phyloP scores from a whole-genome alignment of 768 basidiomycete genomes.

The Megacollybia marginata region DNA sequence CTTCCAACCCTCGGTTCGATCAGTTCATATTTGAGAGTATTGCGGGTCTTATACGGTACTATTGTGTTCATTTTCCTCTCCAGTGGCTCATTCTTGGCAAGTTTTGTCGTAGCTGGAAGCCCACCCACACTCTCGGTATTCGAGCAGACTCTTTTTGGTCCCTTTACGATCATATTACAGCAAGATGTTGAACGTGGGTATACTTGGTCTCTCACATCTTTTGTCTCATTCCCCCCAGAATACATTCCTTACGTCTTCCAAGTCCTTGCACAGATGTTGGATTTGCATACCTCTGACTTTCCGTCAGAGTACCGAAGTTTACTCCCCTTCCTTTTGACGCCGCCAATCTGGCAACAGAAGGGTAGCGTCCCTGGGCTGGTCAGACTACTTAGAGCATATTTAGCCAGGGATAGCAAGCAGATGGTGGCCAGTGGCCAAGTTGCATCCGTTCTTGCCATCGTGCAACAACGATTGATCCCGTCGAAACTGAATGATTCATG shows the following conservation, averaged over 20 bases:
- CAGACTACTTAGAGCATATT: constrained; percentile 77
- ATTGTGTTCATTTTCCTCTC: neutral
- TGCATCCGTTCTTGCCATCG: constrained; percentile 73
- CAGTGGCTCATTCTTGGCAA: constrained; percentile 18
- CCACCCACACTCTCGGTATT: constrained; percentile 64
- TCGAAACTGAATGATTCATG: constrained; percentile 83
- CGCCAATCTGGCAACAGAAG: constrained; percentile 85
- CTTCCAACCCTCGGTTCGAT: constrained; percentile 95
- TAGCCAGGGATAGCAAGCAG: constrained; percentile 58
- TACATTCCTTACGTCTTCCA: constrained; percentile 98
- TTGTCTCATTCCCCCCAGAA: constrained; percentile 39
- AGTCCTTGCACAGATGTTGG: constrained; percentile 91
- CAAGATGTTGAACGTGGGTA: constrained; percentile 89
- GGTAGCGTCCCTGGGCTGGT: constrained; percentile 94
- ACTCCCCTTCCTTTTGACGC: constrained; percentile 77
- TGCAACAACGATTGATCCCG: constrained; percentile 85
- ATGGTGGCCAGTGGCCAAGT: constrained; percentile 71
- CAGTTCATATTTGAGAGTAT: constrained; percentile 97
- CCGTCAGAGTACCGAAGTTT: constrained; percentile 75
- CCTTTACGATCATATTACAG: constrained; percentile 82
- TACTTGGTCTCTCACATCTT: neutral
- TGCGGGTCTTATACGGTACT: constrained; percentile 82
- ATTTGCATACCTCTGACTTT: constrained; percentile 58
- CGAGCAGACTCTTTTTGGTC: constrained; percentile 76
- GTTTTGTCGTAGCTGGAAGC: constrained; percentile 74